These are phyloP conservation scores for Gentiana dahurica DNA, from an alignment of 257 asterid species.

Conservation along the genomic window DNA sequence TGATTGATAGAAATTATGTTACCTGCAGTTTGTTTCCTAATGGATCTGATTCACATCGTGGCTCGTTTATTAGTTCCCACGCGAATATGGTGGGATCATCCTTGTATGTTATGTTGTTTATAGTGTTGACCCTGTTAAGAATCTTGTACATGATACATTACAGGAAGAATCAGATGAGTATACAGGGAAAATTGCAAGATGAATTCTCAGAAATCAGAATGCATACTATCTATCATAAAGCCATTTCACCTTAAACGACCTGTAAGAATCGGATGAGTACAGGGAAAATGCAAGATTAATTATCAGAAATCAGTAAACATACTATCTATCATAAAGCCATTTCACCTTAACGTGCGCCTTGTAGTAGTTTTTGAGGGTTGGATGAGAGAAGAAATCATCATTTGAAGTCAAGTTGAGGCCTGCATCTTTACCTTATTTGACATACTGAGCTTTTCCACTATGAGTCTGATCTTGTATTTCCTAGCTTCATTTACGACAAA, in stretches of 20 bases:
- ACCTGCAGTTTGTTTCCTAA: slow-evolving; percentile 80
- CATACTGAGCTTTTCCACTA: slow-evolving; percentile 92
- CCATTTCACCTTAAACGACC: too few relatives aligned
- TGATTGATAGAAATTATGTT: neutral
- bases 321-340: neutral
- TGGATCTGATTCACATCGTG: slow-evolving; percentile 79
- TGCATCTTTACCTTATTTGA: slow-evolving; percentile 85
- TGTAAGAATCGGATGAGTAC: neutral
- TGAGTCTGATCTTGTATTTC: slow-evolving; percentile 76
- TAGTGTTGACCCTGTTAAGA: slow-evolving; percentile 58
- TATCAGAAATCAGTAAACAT: neutral
- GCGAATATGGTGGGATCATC: slow-evolving; percentile 83
- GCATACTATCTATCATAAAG: too few relatives aligned
- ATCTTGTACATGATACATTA: slow-evolving; percentile 33
- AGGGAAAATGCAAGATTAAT: neutral
- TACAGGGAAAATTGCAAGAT: too few relatives aligned
- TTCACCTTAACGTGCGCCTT: slow-evolving; percentile 72
- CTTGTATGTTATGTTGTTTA: slow-evolving; percentile 73
- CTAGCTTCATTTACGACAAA: slow-evolving; percentile 85
- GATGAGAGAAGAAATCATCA: slow-evolving; percentile 88
- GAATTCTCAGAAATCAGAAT: too few relatives aligned
- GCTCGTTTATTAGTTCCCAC: slow-evolving; percentile 96
- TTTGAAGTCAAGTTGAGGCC: slow-evolving; percentile 75
- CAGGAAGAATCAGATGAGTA: too few relatives aligned
- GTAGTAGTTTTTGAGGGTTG: slow-evolving; percentile 57